Evolutionary conservation across 495 filamentous ascomycete genomes (phyloP).

Genomic region (Xylaria venustula): DNA sequence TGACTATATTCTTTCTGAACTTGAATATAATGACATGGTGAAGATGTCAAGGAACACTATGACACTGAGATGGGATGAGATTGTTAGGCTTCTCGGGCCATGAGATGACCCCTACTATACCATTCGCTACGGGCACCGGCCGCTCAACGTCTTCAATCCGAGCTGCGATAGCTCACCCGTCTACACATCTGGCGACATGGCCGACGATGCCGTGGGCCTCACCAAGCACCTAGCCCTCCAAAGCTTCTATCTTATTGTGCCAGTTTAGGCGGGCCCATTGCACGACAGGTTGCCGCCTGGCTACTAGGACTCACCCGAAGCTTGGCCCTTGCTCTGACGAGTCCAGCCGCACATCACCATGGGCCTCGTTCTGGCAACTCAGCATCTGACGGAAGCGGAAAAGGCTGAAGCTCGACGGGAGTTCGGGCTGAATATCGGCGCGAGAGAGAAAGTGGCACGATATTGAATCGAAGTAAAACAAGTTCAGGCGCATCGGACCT

Average conservation of each 20-base stretch:
- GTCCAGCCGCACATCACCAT: slow-evolving; percentile 7
- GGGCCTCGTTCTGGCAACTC: slow-evolving; percentile 1
- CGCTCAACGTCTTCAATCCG: not conserved
- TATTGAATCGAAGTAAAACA: slow-evolving; percentile 13
- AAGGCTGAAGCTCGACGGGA: slow-evolving; percentile 10
- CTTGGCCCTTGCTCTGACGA: slow-evolving; percentile 6
- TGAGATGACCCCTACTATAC: not conserved
- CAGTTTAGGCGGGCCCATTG: slow-evolving; percentile 8
- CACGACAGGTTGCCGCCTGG: slow-evolving; percentile 6
- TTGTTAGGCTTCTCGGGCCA: not conserved
- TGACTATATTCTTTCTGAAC: too few relatives aligned
- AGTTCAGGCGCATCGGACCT: slow-evolving; percentile 10
- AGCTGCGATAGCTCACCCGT: not conserved
- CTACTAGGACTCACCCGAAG: slow-evolving; percentile 1
- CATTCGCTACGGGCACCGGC: not conserved
- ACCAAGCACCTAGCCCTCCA: slow-evolving; percentile 7
- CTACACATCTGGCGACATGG: slow-evolving; percentile 9
- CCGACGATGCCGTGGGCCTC: slow-evolving; percentile 8
- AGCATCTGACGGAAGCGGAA: slow-evolving; percentile 7
- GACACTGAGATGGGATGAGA: not conserved
- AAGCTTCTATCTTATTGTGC: not conserved
- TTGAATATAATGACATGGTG: too few relatives aligned
- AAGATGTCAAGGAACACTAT: too few relatives aligned
- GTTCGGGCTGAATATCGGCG: slow-evolving; percentile 2
- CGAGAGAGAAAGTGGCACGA: slow-evolving; percentile 12